These are phyloP conservation scores for Neolentinus lepideus DNA, from an alignment of 1,284 basidiomycete genomes.

Conservation along the genomic window DNA sequence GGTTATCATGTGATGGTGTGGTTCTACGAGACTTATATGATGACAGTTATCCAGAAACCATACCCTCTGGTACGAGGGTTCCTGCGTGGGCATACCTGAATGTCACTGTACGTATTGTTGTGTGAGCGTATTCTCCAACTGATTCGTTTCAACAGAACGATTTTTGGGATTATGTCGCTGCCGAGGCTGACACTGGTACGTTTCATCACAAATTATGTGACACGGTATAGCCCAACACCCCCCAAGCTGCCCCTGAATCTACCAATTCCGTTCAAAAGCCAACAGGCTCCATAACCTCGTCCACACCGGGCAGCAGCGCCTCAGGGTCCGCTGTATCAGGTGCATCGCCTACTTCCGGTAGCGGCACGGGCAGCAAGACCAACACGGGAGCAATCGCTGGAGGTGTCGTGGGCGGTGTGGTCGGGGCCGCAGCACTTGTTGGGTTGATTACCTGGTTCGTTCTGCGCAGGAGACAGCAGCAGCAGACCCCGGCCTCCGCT, in stretches of 20 bases:
- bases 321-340: background rate
- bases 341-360: background rate
- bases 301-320: background rate
- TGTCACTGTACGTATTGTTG: slow-evolving; percentile 17
- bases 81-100: slow-evolving; percentile 37
- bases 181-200: background rate
- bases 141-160: background rate
- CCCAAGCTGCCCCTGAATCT: background rate
- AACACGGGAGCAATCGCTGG: slow-evolving; percentile 8
- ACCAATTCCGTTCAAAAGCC: background rate
- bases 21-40: background rate
- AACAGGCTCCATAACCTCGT: background rate
- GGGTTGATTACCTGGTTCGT: slow-evolving; percentile 4
- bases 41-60: slow-evolving; percentile 22
- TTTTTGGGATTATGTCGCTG: slow-evolving; percentile 5
- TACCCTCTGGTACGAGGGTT: slow-evolving; percentile 24
- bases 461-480: background rate
- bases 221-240: background rate
- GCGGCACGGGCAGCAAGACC: background rate
- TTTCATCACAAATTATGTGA: background rate
- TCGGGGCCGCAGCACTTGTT: background rate
- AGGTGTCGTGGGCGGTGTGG: background rate
- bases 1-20: background rate
- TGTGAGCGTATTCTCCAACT: background rate
- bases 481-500: background rate